Evolutionary conservation across 257 asterid species (phyloP), one percentile per base, ranked within the genome.

Genomic region (Rubia yunnanensis): DNA sequence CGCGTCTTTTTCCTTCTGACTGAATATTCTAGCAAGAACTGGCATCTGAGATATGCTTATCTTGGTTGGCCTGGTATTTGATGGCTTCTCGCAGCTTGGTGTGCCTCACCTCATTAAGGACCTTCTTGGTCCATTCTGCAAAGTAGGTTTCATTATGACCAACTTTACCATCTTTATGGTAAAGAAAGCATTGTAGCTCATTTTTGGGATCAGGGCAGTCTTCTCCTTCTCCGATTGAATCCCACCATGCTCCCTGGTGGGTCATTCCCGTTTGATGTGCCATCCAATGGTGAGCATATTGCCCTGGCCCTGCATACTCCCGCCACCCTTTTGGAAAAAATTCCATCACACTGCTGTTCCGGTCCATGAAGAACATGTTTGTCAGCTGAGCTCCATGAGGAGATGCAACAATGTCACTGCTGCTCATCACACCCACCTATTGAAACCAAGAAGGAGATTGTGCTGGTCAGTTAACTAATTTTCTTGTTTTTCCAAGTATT

Each of bases 291-390:
- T 73, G 72, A 38, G 79, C 80, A 56, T 68, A 76, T 71, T 71
- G 82, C 56, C 80, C 80, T 20, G 54, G 3, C 5, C 82, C 78
- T 10, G 82, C 82, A 36, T 70, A 46, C 64, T 77, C 72, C n/a
- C 65, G 32, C 85, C 82, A 77, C 63, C 82, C 84, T 65, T 71
- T 76, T 18, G 84, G 82, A 62, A 76, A 80, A 68, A 80, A 77
- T 55, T 80, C 78, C 85, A 77, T 74, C 13, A 80, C 60, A 35
- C 80, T 76, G 67, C 79, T 76, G 64, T 60, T 62, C 0, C 67
- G 54, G 13, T 76, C 79, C 79, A 76, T 73, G 72, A 79, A 73
- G 65, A 76, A 56, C 80, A 76, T 71, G 65, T 76, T 71, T 0
- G 76, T 80, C 57, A 80, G 46, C 35, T 80, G 81, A 59, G 82